Conservation (phyloP, 2,329 filamentous ascomycete species). For the Diaporthe amygdali region DNA sequence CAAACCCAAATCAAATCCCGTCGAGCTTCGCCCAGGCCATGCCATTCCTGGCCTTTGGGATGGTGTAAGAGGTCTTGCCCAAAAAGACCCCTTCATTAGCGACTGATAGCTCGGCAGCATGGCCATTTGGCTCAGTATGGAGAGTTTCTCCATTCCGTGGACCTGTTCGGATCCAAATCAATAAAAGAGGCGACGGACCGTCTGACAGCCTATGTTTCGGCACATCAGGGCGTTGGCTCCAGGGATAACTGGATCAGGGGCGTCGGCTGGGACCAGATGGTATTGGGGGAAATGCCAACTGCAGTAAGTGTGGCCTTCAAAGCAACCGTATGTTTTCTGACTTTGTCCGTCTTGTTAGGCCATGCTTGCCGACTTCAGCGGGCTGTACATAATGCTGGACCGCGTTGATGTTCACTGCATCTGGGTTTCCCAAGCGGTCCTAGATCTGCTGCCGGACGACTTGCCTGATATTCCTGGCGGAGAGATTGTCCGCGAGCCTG, state of each 20-base stretch:
- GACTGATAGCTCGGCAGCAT: constrained; percentile 42
- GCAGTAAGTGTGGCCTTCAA: constrained; percentile 50
- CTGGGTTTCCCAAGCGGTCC: constrained; percentile 70
- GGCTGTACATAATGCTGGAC: constrained; percentile 71
- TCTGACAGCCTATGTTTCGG: constrained; percentile 55
- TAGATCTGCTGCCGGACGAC: constrained; percentile 61
- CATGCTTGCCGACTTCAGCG: constrained; percentile 60
- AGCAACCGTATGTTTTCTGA: not conserved
- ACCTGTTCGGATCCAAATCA: constrained; percentile 64
- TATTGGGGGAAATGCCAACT: constrained; percentile 68
- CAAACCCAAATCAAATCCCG: constrained; percentile 25
- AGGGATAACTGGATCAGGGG: constrained; percentile 67
- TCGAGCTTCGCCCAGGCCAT: constrained; percentile 49
- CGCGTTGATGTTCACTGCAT: constrained; percentile 74
- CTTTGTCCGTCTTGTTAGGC: constrained; percentile 39
- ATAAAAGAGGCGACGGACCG: constrained; percentile 59
- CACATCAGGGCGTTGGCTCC: constrained; percentile 57
- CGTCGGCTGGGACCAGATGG: constrained; percentile 74
- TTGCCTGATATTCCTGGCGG: constrained; percentile 64
- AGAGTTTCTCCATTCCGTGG: constrained; percentile 69
- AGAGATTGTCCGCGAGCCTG: constrained; percentile 65
- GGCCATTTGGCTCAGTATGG: constrained; percentile 70
- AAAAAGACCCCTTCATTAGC: not conserved
- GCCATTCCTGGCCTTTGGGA: constrained; percentile 74
- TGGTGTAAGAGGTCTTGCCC: constrained; percentile 39